Base-by-base conservation (phyloP, 441 rosid genomes). In the Breynia disticha region DNA sequence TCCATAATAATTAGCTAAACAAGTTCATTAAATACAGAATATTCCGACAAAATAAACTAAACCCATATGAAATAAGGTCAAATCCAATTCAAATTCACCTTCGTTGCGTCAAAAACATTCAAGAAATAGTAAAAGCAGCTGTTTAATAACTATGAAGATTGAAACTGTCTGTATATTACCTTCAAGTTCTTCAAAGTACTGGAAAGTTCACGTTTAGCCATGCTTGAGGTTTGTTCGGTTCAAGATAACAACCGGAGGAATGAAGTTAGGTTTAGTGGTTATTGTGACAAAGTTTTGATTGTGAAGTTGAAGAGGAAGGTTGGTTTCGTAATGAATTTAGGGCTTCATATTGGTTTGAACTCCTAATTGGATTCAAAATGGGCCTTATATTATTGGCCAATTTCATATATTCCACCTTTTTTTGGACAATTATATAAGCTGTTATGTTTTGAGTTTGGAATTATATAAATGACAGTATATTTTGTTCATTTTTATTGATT, bases 121-220 rank as follows among this genome's bases (percentile, higher is more conserved):
- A 39, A 19, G 39, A 38, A 28, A 48, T n/a, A n/a, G 28, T 35
- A 45, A 50, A 32, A 46, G 4, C 1, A 17, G 6, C 6, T 19
- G 38, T 52, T 57, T 52, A 49, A 13, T 16, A 15, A n/a, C 7
- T 2, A 28, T 0, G 6, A 35, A 7, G 28, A 49, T 22, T 38
- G 42, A 21, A 19, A 41, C 35, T 28, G 5, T 2, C 8, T 28
- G 5, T 28, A 28, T 28, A 9, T 10, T 76, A 93, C 99, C 97
- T 86, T 93, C 64, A 93, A 76, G 72, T 79, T 87, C 81, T 61
- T 83, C 71, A 93, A 72, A 49, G 97, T 93, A 63, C 71, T 78
- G 57, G 97, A 88, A 19, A 93, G 77, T 79, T 86, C 97, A 41
- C 93, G 82, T 67, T 83, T 89, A 53, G 89, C 86, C 97, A 86